Evolutionary conservation across 148 eudicot genomes (phyloP), one percentile per base, ranked within the genome.

Genomic region (Persicaria tinctoria): DNA sequence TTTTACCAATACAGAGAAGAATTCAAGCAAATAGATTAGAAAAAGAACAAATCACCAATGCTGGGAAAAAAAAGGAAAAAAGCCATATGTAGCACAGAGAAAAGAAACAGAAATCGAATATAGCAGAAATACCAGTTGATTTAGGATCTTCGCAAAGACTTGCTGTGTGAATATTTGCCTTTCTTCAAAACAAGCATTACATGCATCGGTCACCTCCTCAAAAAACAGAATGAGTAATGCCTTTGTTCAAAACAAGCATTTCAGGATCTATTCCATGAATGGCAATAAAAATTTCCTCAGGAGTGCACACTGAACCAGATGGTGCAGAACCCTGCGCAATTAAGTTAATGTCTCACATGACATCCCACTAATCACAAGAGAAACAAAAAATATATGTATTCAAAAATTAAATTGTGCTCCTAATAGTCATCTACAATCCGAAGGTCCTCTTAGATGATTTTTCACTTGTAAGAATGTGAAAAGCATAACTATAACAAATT

Each of bases 221-320:
- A 17, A n/a, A 64, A 38, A 41, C 47, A 64, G 12, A 38, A 38
- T 64, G 70, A 4, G 14, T 27, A 4, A 38, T 13, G 47, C 46
- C 12, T 38, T n/a, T n/a, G n/a, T n/a, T n/a, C n/a, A n/a, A n/a
- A n/a, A n/a, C n/a, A n/a, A n/a, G 18, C 16, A 62, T 27, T 1
- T 92, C 96, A 54, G 99, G 99, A 83, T 95, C 97, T 78, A 95
- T 88, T 77, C 86, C 86, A 79, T 95, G 99, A 75, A 95, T 95
- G 27, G 96, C 93, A 79, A 92, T 95, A 69, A 95, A 80, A 48
- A 90, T 85, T 86, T 95, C 97, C 73, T 91, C 79, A 9, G 99
- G 94, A 82, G 91, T 82, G 68, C 92, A 83, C 57, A 85, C 75
- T 59, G 91, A 87, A 77, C 87, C 82, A 80, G 91, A 82, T 62